These are phyloP conservation scores for Cutaneotrichosporon cyanovorans DNA, from an alignment of 1,284 basidiomycete species.

Conservation along the genomic window DNA sequence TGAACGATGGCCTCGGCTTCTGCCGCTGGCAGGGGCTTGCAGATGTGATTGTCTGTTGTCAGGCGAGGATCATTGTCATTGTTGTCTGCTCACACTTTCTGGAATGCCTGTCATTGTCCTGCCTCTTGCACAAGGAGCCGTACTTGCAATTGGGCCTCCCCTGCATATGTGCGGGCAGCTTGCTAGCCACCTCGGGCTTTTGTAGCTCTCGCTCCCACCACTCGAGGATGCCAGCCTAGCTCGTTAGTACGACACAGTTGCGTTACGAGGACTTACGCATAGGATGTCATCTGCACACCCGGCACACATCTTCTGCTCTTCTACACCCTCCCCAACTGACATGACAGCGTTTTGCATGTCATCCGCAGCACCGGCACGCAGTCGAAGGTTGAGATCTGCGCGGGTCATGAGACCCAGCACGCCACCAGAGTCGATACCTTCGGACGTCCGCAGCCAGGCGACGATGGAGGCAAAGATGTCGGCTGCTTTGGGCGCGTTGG, in stretches of 20 bases:
- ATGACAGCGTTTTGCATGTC: slow-evolving; percentile 18
- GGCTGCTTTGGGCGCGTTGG: background rate
- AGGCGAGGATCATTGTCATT: background rate
- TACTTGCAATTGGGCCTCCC: slow-evolving; percentile 20
- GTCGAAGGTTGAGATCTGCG: slow-evolving; percentile 16
- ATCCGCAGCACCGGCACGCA: slow-evolving; percentile 18
- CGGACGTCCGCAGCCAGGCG: slow-evolving; percentile 15
- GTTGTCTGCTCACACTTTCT: slow-evolving; percentile 18
- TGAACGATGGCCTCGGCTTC: slow-evolving; percentile 14
- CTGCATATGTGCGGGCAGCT: slow-evolving; percentile 5
- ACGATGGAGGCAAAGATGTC: slow-evolving; percentile 13
- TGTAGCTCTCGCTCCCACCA: slow-evolving; percentile 24
- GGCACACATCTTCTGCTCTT: slow-evolving; percentile 11
- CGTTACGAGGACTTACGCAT: slow-evolving; percentile 8
- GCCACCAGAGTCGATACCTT: slow-evolving; percentile 15
- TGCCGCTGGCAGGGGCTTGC: slow-evolving; percentile 11
- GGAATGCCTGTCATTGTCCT: slow-evolving; percentile 15
- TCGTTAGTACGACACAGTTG: background rate
- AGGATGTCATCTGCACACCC: slow-evolving; percentile 22
- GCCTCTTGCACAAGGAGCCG: slow-evolving; percentile 15
- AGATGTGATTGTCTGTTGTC: slow-evolving; percentile 21
- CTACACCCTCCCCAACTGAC: slow-evolving; percentile 7
- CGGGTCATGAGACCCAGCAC: slow-evolving; percentile 20
- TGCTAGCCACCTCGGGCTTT: slow-evolving; percentile 15
- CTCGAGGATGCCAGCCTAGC: slow-evolving; percentile 19